Evolutionary conservation across 1,284 basidiomycete species (phyloP).

Genomic region (Ustilago tritici): DNA sequence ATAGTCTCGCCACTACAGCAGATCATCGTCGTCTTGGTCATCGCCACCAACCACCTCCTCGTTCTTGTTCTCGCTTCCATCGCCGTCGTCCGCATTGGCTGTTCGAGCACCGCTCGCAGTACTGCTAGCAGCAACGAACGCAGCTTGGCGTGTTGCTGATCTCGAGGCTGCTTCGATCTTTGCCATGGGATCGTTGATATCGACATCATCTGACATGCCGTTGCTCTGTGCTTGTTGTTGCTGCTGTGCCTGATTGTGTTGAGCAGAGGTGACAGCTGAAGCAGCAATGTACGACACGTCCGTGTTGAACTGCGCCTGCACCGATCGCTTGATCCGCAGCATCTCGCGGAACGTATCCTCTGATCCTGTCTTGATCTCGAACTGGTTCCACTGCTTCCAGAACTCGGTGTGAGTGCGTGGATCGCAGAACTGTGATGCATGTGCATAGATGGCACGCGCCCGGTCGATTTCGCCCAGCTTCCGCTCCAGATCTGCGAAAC

Average conservation of each 20-base stretch:
- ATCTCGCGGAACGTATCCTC: constrained; percentile 99
- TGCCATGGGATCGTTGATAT: constrained; percentile 74
- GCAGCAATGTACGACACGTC: constrained; percentile 75
- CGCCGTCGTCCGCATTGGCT: constrained; percentile 75
- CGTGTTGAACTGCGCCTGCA: constrained; percentile 98
- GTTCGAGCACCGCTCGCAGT: constrained; percentile 75
- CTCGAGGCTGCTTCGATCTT: constrained; percentile 67
- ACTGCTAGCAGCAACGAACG: constrained; percentile 66
- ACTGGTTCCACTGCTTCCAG: constrained; percentile 96
- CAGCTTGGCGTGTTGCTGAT: constrained; percentile 21
- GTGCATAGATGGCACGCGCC: constrained; percentile 93
- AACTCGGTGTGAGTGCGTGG: constrained; percentile 86
- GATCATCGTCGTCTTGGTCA: constrained; percentile 68
- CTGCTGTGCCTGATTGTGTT: constrained; percentile 32
- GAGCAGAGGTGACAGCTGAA: constrained; percentile 51
- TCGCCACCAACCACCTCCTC: constrained; percentile 56
- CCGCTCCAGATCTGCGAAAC: constrained; percentile 94
- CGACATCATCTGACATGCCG: constrained; percentile 67
- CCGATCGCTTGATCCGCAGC: constrained; percentile 95
- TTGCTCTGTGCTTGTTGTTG: constrained; percentile 44
- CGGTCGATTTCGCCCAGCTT: constrained; percentile 99
- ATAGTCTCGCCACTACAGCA: constrained; percentile 28
- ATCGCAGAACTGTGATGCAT: constrained; percentile 98
- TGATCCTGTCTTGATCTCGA: constrained; percentile 95
- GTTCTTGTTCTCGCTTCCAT: constrained; percentile 67